Percentiles rank a stretch among this genome's conserved stretches.
Conservation (phyloP, 805 yeast genomes). For the Hanseniaspora occidentalis region DNA sequence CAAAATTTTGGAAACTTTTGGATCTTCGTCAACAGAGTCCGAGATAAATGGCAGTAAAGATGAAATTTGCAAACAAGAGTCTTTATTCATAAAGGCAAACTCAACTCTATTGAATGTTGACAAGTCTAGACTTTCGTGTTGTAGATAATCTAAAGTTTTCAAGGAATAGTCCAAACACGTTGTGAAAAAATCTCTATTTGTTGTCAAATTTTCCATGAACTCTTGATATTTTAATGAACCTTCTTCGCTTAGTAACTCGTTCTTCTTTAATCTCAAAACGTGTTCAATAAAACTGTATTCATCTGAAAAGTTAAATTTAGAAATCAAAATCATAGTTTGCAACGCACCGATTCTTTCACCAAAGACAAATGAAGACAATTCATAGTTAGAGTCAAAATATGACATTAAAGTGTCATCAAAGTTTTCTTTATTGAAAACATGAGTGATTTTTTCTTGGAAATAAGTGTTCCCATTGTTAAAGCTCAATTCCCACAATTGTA, state of each 20-base stretch:
- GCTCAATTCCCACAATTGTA: background rate
- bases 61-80: conserved; percentile 46
- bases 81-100: conserved; percentile 23
- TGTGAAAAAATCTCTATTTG: conserved; percentile 23
- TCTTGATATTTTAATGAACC: conserved; percentile 23
- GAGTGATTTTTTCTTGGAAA: background rate
- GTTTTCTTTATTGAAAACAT: conserved; percentile 3
- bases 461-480: background rate
- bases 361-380: conserved; percentile 17
- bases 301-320: conserved; percentile 11
- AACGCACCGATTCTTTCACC: conserved; percentile 14
- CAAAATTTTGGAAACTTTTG: conserved; percentile 32
- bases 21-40: conserved; percentile 35
- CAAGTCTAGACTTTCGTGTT: conserved; percentile 10
- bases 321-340: conserved; percentile 12
- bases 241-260: conserved; percentile 20
- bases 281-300: conserved; percentile 14
- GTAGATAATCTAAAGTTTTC: conserved; percentile 22
- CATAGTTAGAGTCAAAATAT: conserved; percentile 18
- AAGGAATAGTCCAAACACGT: conserved; percentile 15
- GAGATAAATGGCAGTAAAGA: conserved; percentile 27
- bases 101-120: conserved; percentile 4
- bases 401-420: conserved; percentile 4
- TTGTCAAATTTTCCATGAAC: conserved; percentile 26
- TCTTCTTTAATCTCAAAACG: conserved; percentile 24